phyloP scores from a whole-genome alignment of 1,284 basidiomycete species.

The Rhodotorula sp. region DNA sequence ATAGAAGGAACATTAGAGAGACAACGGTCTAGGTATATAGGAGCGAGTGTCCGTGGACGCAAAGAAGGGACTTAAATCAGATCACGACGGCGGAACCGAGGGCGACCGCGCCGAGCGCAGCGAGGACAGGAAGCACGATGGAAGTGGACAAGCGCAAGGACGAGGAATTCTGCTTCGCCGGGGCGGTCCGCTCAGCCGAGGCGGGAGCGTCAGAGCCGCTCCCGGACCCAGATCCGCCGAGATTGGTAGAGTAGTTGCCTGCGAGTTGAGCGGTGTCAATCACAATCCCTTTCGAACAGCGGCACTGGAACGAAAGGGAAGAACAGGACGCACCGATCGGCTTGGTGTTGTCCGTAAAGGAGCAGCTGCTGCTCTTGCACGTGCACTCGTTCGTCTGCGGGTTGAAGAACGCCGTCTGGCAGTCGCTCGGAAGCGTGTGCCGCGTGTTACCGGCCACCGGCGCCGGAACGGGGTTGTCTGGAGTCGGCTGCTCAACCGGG shows the following conservation, averaged over 20 bases:
- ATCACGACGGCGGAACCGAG: background rate
- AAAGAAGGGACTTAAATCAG: background rate
- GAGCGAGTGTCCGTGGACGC: background rate
- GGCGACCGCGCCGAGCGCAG: background rate
- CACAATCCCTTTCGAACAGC: too few species aligned
- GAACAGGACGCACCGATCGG: constrained; percentile 58
- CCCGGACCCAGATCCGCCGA: constrained; percentile 10
- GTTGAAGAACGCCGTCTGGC: constrained; percentile 63
- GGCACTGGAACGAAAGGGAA: background rate
- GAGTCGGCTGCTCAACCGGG: constrained; percentile 59
- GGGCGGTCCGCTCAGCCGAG: constrained; percentile 8
- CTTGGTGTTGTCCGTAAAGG: constrained; percentile 62
- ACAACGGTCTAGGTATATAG: too few species aligned
- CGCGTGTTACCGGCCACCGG: constrained; percentile 52
- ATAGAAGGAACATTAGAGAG: too few species aligned
- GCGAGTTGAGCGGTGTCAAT: background rate
- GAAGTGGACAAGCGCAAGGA: background rate
- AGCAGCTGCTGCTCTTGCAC: constrained; percentile 59
- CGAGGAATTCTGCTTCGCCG: constrained; percentile 11
- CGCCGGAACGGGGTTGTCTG: constrained; percentile 62
- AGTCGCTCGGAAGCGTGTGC: constrained; percentile 60
- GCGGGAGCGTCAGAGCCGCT: background rate
- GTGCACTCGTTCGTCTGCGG: constrained; percentile 65
- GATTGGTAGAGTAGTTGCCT: constrained; percentile 30
- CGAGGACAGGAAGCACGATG: background rate